A percentile compares a stretch with the other conserved stretches of the same genome.
These are phyloP conservation scores for Cordyceps cateniannulata DNA, from an alignment of 2,329 filamentous ascomycete genomes.

Conservation along the genomic window DNA sequence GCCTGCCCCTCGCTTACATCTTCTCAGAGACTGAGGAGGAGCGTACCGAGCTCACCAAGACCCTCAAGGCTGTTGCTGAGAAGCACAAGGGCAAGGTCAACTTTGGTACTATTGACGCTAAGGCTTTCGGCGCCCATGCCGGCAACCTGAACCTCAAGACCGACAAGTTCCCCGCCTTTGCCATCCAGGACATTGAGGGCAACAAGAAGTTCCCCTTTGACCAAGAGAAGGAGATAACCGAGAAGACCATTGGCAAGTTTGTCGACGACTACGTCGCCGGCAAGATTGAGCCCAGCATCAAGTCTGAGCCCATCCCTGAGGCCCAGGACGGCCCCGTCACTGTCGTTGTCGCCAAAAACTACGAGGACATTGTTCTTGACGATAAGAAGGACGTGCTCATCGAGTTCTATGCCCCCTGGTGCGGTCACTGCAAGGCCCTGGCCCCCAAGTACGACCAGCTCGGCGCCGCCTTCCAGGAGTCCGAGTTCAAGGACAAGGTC, in stretches of 20 bases:
- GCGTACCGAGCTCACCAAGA: conserved; percentile 68
- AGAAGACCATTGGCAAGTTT: conserved; percentile 67
- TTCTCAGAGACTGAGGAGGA: conserved; percentile 91
- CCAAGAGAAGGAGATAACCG: conserved; percentile 71
- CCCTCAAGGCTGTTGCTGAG: conserved; percentile 80
- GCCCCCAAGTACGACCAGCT: conserved; percentile 97
- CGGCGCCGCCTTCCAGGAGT: conserved; percentile 66
- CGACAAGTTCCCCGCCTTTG: conserved; percentile 93
- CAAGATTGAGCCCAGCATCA: conserved; percentile 93
- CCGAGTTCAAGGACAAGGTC: conserved; percentile 76
- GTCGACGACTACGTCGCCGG: conserved; percentile 78
- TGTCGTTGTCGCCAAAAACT: conserved; percentile 87
- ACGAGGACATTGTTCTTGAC: conserved; percentile 85
- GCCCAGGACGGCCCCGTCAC: conserved; percentile 83
- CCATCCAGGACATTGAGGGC: conserved; percentile 91
- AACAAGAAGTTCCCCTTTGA: conserved; percentile 97
- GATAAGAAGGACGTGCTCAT: conserved; percentile 94
- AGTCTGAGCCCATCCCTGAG: conserved; percentile 95
- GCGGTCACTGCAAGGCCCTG: conserved; percentile 98
- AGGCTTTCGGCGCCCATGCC: conserved; percentile 88
- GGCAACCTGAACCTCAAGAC: conserved; percentile 95
- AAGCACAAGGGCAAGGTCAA: conserved; percentile 92
- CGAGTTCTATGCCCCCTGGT: conserved; percentile 99
- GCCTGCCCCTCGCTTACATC: conserved; percentile 92
- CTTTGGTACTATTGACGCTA: conserved; percentile 96